Evolutionary conservation across 2,329 filamentous ascomycete species (phyloP).

Genomic region (Sporothrix dimorphospora): DNA sequence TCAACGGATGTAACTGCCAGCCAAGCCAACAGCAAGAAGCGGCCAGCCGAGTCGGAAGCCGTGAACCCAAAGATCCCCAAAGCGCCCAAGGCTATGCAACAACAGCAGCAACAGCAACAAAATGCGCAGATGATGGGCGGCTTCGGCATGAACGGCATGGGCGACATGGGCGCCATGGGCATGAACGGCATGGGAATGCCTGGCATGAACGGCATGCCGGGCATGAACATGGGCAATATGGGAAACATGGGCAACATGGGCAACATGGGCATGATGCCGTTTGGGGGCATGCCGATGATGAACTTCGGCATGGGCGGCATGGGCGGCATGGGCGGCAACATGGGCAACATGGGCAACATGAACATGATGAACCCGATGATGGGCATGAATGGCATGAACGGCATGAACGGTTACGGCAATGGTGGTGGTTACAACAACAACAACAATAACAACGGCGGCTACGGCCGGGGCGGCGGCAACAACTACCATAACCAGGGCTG

Average conservation of each 20-base stretch:
- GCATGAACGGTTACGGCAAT: conserved; percentile 19
- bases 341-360: conserved; percentile 45
- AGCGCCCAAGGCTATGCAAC: conserved; percentile 67
- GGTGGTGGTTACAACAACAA: conserved; percentile 10
- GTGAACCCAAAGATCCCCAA: conserved; percentile 69
- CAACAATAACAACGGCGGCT: conserved; percentile 16
- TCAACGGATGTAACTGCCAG: conserved; percentile 26
- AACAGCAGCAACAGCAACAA: conserved; percentile 44
- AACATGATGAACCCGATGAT: conserved; percentile 43
- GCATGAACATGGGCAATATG: conserved; percentile 35
- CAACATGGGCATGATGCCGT: conserved; percentile 33
- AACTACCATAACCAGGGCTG: conserved; percentile 26
- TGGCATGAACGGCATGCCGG: conserved; percentile 41
- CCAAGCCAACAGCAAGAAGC: conserved; percentile 65
- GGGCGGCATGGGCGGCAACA: conserved; percentile 36
- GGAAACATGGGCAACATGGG: too few species aligned
- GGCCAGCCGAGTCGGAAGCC: conserved; percentile 73
- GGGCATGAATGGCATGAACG: conserved; percentile 51
- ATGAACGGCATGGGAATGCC: neutral
- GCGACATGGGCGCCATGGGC: conserved; percentile 45
- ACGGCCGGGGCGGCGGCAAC: neutral
- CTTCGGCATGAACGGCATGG: conserved; percentile 44
- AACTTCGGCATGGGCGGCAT: conserved; percentile 48
- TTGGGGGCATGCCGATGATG: conserved; percentile 43
- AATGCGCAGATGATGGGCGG: conserved; percentile 34